These are phyloP conservation scores for Daldinia decipiens DNA, from an alignment of 495 filamentous ascomycete species.

Conservation along the genomic window DNA sequence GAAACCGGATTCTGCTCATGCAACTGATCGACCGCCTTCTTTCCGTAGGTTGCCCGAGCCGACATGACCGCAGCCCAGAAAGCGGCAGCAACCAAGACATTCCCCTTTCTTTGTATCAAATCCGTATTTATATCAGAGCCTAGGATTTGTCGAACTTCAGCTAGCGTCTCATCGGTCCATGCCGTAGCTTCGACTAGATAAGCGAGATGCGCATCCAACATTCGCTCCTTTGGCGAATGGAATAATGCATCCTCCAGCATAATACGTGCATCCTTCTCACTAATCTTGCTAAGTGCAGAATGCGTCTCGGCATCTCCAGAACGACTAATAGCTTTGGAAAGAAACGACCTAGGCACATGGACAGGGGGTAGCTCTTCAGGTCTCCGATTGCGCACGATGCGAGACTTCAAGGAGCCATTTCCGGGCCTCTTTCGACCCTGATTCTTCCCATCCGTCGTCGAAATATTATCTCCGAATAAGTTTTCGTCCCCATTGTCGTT, in stretches of 20 bases:
- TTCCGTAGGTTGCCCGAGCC: constrained; percentile 10
- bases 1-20: constrained; percentile 18
- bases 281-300: background rate
- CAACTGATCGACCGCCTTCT: constrained; percentile 17
- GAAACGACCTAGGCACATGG: constrained; percentile 58
- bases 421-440: constrained; percentile 39
- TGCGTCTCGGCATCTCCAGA: constrained; percentile 10
- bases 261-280: constrained; percentile 13
- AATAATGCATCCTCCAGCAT: constrained; percentile 21
- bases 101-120: constrained; percentile 23
- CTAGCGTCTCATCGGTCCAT: constrained; percentile 18
- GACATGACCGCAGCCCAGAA: constrained; percentile 26
- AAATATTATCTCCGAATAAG: constrained; percentile 33
- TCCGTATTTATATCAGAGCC: constrained; percentile 1
- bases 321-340: constrained; percentile 47
- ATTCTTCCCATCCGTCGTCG: constrained; percentile 27
- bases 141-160: constrained; percentile 13
- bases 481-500: constrained; percentile 31
- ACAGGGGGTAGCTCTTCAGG: constrained; percentile 56
- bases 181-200: constrained; percentile 22
- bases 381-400: constrained; percentile 51
- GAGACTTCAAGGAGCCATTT: constrained; percentile 53
- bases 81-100: constrained; percentile 29
- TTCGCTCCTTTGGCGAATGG: background rate
- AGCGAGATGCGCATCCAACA: constrained; percentile 5